Evolutionary conservation across 2,329 filamentous ascomycete genomes (phyloP).

Genomic region (Ophiostoma novo-ulmi): DNA sequence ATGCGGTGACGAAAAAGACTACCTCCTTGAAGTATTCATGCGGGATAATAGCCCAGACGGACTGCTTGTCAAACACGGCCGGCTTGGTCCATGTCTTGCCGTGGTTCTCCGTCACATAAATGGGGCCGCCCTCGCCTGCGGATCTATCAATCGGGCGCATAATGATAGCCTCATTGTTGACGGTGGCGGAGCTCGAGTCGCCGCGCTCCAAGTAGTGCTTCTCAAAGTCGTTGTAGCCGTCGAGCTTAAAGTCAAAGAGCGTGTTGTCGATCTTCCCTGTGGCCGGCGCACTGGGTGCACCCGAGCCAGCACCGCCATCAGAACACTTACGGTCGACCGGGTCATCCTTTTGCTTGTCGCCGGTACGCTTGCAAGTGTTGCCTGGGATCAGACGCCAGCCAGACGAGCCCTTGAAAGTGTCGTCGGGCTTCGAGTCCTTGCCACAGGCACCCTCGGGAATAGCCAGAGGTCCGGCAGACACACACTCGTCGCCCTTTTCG

Average conservation of each 20-base stretch:
- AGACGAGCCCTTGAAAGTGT: conserved; percentile 76
- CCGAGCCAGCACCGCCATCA: conserved; percentile 51
- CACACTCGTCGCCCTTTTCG: conserved; percentile 63
- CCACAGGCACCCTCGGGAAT: conserved; percentile 67
- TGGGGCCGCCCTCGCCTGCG: conserved; percentile 51
- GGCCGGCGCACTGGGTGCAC: conserved; percentile 46
- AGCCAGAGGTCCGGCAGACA: conserved; percentile 55
- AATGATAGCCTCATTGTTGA: conserved; percentile 65
- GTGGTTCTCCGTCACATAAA: conserved; percentile 77
- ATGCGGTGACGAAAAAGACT: conserved; percentile 75
- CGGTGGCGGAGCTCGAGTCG: conserved; percentile 51
- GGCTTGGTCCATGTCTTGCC: conserved; percentile 74
- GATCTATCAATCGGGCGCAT: conserved; percentile 43
- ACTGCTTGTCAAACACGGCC: conserved; percentile 61
- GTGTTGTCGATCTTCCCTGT: conserved; percentile 62
- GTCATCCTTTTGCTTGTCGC: conserved; percentile 62
- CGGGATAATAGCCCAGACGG: conserved; percentile 65
- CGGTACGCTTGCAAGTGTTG: conserved; percentile 61
- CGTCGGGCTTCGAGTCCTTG: conserved; percentile 55
- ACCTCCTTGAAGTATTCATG: conserved; percentile 78
- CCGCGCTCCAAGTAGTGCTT: conserved; percentile 75
- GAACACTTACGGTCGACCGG: conserved; percentile 71
- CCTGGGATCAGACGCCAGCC: conserved; percentile 90
- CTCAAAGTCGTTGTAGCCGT: conserved; percentile 47
- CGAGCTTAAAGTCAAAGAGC: conserved; percentile 53